Evolutionary conservation across 2,329 filamentous ascomycete species (phyloP).

Genomic region (Cryphonectria naterciae): DNA sequence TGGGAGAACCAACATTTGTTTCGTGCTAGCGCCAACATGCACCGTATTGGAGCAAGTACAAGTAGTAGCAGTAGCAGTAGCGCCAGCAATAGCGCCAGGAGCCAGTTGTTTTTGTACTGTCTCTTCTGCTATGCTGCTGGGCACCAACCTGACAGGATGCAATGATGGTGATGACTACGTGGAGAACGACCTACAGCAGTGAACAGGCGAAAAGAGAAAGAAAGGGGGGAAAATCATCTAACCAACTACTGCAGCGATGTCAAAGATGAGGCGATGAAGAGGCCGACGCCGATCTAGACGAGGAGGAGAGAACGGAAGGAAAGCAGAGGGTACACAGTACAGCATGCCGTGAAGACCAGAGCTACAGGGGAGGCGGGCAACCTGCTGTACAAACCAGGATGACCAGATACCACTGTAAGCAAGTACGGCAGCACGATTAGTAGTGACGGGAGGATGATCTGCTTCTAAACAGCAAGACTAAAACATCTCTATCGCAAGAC

Average conservation of each 20-base stretch:
- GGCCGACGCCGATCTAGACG: background rate
- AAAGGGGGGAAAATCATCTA: background rate
- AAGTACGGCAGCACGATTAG: background rate
- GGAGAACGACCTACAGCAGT: background rate
- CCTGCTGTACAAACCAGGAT: background rate
- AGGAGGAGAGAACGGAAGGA: background rate
- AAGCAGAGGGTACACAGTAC: background rate
- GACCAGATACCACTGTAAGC: background rate
- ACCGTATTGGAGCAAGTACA: background rate
- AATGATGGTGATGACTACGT: background rate
- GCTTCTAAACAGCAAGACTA: background rate
- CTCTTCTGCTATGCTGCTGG: background rate
- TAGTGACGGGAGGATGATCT: background rate
- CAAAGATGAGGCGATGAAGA: background rate
- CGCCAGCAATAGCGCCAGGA: background rate
- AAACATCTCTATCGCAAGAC: background rate
- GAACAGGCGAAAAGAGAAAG: background rate
- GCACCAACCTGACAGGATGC: background rate
- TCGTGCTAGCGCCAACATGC: conserved; percentile 4
- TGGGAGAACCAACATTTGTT: background rate
- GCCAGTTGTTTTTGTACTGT: background rate
- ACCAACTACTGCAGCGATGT: background rate
- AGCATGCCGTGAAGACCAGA: background rate
- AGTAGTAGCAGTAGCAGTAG: background rate
- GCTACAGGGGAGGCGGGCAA: background rate